These are phyloP conservation scores for Logfia minima DNA, from an alignment of 129 eudicot genomes.

Conservation along the genomic window DNA sequence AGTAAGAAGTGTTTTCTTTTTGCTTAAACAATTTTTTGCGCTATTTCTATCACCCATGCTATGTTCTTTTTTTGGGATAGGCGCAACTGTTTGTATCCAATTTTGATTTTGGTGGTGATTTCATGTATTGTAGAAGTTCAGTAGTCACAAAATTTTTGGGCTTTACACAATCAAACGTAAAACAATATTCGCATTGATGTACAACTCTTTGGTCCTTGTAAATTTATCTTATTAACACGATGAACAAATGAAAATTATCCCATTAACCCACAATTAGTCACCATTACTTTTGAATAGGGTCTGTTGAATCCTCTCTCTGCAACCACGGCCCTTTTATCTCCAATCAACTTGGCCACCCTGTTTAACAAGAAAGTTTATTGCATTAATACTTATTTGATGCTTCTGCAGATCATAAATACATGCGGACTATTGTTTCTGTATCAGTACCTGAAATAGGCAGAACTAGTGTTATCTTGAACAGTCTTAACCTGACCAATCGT, in stretches of 20 bases:
- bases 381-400: not conserved
- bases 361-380: slow-evolving; percentile 4
- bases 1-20: slow-evolving; percentile 8
- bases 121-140: slow-evolving; percentile 13
- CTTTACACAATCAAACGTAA: slow-evolving; percentile 15
- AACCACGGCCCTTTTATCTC: slow-evolving; percentile 94
- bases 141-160: slow-evolving; percentile 10
- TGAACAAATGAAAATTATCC: slow-evolving; percentile 22
- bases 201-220: slow-evolving; percentile 18
- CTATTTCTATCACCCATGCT: not conserved
- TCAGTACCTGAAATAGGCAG: slow-evolving; percentile 97
- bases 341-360: slow-evolving; percentile 97
- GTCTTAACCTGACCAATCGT: slow-evolving; percentile 72
- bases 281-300: slow-evolving; percentile 79
- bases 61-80: slow-evolving; percentile 1
- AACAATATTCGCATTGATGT: slow-evolving; percentile 24
- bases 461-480: slow-evolving; percentile 81
- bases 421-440: not conserved
- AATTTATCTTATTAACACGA: slow-evolving; percentile 24
- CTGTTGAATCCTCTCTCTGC: slow-evolving; percentile 96
- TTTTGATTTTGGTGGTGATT: slow-evolving; percentile 29
- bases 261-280: slow-evolving; percentile 79
- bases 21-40: slow-evolving; percentile 1
- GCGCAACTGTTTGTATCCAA: slow-evolving; percentile 28
- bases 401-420: not conserved